Evolutionary conservation across 176 grass and related monocot species (phyloP), one percentile per base, ranked within the genome.

Genomic region (Carex parvula): DNA sequence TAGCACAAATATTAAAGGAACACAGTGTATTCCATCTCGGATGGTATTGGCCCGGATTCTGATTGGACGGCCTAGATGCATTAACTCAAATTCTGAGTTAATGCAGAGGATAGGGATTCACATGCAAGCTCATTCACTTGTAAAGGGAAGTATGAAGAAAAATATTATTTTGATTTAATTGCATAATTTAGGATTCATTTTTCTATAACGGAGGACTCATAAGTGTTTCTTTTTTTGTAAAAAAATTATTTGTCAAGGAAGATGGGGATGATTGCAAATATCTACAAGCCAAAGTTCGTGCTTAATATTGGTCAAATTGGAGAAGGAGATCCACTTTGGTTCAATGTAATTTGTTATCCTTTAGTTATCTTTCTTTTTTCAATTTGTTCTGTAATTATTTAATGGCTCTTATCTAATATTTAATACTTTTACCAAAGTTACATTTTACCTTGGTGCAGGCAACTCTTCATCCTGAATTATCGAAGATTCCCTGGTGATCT

Each of bases 401-500:
- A 5, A 35, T 12, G 2, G 22, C 58, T 35, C 33, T 75, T 20
- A 15, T 46, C 18, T n/a, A 62, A 62, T 52, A 50, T 79, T 20
- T 83, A 22, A 70, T 56, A 11, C 7, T 76, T 75, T 82, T 84
- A 21, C 21, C 41, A 60, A 75, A 84, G 52, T 61, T 59, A 3
- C 20, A 60, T 81, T 60, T 66, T 70, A 64, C 2, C 8, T 65
- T 4, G 29, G 3, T 86, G 79, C 84, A 98, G 95, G 92, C 91
- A 70, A 91, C 92, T 71, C 33, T 81, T 64, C 60, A 94, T 84
- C 92, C 91, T 54, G 64, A 87, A 82, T 63, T 68, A 81, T 76
- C 88, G 78, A 91, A 91, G 50, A 89, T 98, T 26, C 92, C 89
- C 10, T 98, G 95, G 95, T 98, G 81, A 78, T 20, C 29, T 57